Conservation (phyloP, 2,329 filamentous ascomycete genomes). For the Verticillium alfalfae region DNA sequence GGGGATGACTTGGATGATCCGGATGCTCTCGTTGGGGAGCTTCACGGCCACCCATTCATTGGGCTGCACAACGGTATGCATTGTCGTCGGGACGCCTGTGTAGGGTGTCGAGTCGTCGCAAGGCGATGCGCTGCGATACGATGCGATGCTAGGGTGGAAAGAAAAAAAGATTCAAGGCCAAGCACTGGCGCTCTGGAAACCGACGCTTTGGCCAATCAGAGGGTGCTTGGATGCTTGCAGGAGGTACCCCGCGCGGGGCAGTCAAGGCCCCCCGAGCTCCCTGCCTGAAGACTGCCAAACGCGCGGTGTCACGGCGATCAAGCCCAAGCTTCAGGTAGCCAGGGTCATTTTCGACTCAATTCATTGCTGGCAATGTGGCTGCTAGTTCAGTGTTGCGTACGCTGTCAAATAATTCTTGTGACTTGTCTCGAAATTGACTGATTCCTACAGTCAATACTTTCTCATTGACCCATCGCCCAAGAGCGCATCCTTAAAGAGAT, state of each 20-base stretch:
- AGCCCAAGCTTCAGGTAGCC: too few relatives aligned
- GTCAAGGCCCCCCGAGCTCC: neutral
- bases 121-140: neutral
- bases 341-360: too few relatives aligned
- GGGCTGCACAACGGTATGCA: slow-evolving; percentile 45
- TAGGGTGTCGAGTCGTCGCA: neutral
- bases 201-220: slow-evolving; percentile 2
- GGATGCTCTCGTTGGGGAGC: slow-evolving; percentile 52
- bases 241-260: slow-evolving; percentile 11
- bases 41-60: slow-evolving; percentile 56
- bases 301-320: neutral
- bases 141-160: neutral
- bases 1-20: slow-evolving; percentile 52
- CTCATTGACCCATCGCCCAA: too few relatives aligned
- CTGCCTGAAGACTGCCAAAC: neutral
- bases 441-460: too few relatives aligned
- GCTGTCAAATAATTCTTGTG: too few relatives aligned
- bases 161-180: neutral
- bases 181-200: neutral
- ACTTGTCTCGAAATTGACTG: too few relatives aligned
- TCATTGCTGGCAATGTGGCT: too few relatives aligned
- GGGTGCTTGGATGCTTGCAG: neutral
- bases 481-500: too few relatives aligned
- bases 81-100: slow-evolving; percentile 9
- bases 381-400: too few relatives aligned